Conservation (phyloP, 208 protist species). For the Leishmania major region DNA sequence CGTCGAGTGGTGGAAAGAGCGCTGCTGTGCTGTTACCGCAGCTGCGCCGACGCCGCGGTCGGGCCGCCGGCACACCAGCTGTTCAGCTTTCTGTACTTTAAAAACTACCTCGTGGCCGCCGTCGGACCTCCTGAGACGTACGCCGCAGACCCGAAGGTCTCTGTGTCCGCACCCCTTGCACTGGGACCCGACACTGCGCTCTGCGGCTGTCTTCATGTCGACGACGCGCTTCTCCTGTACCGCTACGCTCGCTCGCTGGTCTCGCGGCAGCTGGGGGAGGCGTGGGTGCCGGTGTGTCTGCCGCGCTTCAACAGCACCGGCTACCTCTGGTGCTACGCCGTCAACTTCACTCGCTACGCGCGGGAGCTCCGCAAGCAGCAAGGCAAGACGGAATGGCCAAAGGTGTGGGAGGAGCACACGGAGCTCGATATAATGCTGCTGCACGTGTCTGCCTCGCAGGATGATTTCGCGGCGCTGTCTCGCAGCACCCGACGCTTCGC, state of each 20-base stretch:
- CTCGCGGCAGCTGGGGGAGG: conserved; percentile 54
- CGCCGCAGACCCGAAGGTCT: background rate
- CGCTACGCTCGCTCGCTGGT: conserved; percentile 58
- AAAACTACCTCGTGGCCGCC: conserved; percentile 22
- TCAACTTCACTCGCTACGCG: conserved; percentile 29
- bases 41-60: conserved; percentile 12
- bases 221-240: conserved; percentile 65
- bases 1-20: conserved; percentile 24
- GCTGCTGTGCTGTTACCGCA: conserved; percentile 21
- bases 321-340: conserved; percentile 83
- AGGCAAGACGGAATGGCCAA: conserved; percentile 16
- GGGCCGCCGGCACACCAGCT: conserved; percentile 39
- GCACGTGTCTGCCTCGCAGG: conserved; percentile 45
- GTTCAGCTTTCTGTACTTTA: conserved; percentile 36
- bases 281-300: conserved; percentile 80
- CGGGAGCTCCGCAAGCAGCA: conserved; percentile 20
- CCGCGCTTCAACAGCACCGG: conserved; percentile 71
- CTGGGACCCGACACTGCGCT: conserved; percentile 14
- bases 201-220: conserved; percentile 37
- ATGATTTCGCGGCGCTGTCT: conserved; percentile 37
- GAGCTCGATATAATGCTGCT: conserved; percentile 46
- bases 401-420: conserved; percentile 13
- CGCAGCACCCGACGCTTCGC: conserved; percentile 17
- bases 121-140: conserved; percentile 34
- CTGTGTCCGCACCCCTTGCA: conserved; percentile 4